Percentiles rank a stretch among this genome's conserved stretches.
Evolutionary conservation across 2,329 filamentous ascomycete species (phyloP).

Genomic region (Trichoderma breve): DNA sequence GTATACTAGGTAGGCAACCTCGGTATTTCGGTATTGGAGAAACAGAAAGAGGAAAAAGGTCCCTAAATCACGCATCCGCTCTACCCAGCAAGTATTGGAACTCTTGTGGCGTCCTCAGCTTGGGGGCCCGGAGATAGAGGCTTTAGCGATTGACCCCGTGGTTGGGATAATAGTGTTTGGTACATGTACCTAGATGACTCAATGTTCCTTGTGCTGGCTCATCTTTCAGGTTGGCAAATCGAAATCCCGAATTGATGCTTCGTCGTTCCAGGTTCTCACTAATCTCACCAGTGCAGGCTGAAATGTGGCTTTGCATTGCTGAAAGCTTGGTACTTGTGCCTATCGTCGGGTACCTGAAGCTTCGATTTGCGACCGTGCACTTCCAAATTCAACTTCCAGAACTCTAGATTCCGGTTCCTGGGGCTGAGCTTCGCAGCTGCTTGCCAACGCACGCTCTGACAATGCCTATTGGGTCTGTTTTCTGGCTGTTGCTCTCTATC

Average conservation of each 20-base stretch:
- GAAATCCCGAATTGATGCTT: not conserved
- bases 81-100: not conserved
- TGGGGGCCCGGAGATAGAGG: not conserved
- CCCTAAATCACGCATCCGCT: not conserved
- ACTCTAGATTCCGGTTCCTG: not conserved
- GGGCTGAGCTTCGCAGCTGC: not conserved
- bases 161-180: not conserved
- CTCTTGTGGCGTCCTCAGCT: not conserved
- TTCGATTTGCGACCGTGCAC: not conserved
- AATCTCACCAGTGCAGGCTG: not conserved
- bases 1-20: not conserved
- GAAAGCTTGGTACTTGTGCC: not conserved
- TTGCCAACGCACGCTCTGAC: not conserved
- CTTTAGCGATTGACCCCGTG: not conserved
- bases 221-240: not conserved
- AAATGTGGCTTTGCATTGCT: not conserved
- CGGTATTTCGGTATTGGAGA: not conserved
- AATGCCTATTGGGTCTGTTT: not conserved
- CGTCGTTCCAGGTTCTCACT: not conserved
- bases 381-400: not conserved
- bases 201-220: not conserved
- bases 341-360: not conserved
- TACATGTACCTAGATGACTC: not conserved
- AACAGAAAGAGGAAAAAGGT: not conserved
- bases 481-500: not conserved